These are phyloP conservation scores for Pythium inflatum DNA, from an alignment of 352 stramenopile genomes.

Conservation along the genomic window DNA sequence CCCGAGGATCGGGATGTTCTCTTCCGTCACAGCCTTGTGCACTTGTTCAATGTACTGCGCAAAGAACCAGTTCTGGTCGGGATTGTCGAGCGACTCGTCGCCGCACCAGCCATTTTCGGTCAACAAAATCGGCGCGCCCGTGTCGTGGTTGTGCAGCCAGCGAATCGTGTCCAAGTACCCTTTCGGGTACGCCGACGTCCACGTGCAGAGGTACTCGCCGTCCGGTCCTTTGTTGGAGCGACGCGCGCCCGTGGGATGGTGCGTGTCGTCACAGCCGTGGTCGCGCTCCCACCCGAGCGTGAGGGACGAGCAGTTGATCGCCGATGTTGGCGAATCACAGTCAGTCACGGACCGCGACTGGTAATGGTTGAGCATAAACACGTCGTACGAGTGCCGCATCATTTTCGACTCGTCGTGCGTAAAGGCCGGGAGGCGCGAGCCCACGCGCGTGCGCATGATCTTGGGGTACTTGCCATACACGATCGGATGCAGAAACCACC, in stretches of 20 bases:
- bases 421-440: slow-evolving; percentile 86
- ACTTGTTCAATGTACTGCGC: slow-evolving; percentile 55
- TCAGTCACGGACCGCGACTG: slow-evolving; percentile 16
- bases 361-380: slow-evolving; percentile 97
- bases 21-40: slow-evolving; percentile 55
- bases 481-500: slow-evolving; percentile 94
- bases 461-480: slow-evolving; percentile 91
- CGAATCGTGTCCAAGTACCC: slow-evolving; percentile 64
- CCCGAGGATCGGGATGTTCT: slow-evolving; percentile 78
- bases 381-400: slow-evolving; percentile 89
- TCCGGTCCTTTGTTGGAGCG: slow-evolving; percentile 47
- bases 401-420: slow-evolving; percentile 68
- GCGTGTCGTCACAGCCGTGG: slow-evolving; percentile 55
- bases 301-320: slow-evolving; percentile 52
- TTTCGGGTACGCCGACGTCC: slow-evolving; percentile 56
- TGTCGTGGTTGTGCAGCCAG: slow-evolving; percentile 59
- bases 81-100: slow-evolving; percentile 61
- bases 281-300: slow-evolving; percentile 54
- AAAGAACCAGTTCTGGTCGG: slow-evolving; percentile 71
- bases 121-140: slow-evolving; percentile 50
- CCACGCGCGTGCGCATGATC: slow-evolving; percentile 85
- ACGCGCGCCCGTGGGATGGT: slow-evolving; percentile 58
- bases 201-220: slow-evolving; percentile 45
- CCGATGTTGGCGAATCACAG: slow-evolving; percentile 41
- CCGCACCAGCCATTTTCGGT: slow-evolving; percentile 76